phyloP scores from a whole-genome alignment of 441 rosid genomes.

The Adansonia grandidieri region DNA sequence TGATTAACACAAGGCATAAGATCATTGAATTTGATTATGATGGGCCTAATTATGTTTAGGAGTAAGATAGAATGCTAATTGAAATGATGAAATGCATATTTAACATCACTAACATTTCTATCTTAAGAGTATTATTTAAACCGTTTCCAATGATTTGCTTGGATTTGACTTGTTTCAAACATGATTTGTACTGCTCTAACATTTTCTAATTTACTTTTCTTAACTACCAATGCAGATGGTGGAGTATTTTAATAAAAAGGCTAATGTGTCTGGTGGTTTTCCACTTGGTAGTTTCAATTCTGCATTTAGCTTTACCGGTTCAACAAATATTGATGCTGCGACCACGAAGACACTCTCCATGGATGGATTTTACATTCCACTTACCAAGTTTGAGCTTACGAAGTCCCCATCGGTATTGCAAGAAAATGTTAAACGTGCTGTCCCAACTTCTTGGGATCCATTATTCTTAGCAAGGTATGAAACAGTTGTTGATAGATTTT shows the following conservation, averaged over 20 bases:
- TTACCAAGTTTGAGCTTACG: conserved; percentile 55
- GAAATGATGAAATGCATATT: conserved; percentile 2
- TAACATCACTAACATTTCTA: not conserved
- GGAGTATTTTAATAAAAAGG: conserved; percentile 54
- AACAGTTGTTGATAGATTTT: conserved; percentile 18
- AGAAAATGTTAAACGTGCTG: conserved; percentile 53
- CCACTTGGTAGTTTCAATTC: conserved; percentile 69
- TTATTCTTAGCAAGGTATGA: conserved; percentile 61
- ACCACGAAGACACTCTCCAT: conserved; percentile 58
- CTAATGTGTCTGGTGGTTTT: conserved; percentile 46
- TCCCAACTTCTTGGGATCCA: conserved; percentile 70
- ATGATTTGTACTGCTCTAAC: conserved; percentile 2
- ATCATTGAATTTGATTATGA: not conserved
- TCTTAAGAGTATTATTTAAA: not conserved
- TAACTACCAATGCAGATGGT: conserved; percentile 48
- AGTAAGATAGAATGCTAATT: not conserved
- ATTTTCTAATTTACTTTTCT: conserved; percentile 24
- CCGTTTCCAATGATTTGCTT: not conserved
- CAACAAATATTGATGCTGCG: conserved; percentile 55
- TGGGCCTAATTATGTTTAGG: not conserved
- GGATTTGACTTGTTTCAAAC: not conserved
- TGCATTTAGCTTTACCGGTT: conserved; percentile 66
- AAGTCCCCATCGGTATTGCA: conserved; percentile 44
- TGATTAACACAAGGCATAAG: not conserved
- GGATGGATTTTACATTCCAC: conserved; percentile 63